Percentiles rank a stretch among this genome's conserved stretches.
phyloP scores from a whole-genome alignment of 495 filamentous ascomycete genomes.

The Aspergillus saccharolyticus region DNA sequence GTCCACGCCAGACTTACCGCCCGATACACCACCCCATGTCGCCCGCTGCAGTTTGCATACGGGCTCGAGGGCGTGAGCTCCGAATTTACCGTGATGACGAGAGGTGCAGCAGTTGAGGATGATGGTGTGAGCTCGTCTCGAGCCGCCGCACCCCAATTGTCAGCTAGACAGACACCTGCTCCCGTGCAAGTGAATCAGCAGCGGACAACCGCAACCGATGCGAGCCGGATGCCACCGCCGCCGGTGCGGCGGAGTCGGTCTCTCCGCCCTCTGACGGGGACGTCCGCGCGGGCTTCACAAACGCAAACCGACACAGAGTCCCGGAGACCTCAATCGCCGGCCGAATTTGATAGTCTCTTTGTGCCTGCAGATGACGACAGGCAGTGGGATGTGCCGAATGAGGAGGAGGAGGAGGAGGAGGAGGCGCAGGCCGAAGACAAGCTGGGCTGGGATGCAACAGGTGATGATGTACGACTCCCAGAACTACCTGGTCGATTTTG shows the following conservation, averaged over 20 bases:
- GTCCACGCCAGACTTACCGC: conserved; percentile 65
- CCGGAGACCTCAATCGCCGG: conserved; percentile 54
- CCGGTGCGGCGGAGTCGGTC: conserved; percentile 22
- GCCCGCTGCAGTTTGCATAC: conserved; percentile 81
- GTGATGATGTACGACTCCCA: conserved; percentile 33
- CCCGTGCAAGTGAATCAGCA: conserved; percentile 16
- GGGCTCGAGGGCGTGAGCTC: conserved; percentile 66
- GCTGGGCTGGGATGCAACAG: conserved; percentile 77
- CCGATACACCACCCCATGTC: conserved; percentile 72
- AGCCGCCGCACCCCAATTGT: conserved; percentile 29
- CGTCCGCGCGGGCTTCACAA: conserved; percentile 20
- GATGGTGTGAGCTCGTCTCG: conserved; percentile 31
- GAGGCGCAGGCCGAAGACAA: conserved; percentile 60
- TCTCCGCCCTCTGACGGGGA: conserved; percentile 35
- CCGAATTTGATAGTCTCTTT: conserved; percentile 71
- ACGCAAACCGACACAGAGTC: conserved; percentile 22
- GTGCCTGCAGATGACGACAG: conserved; percentile 68
- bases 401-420: conserved; percentile 56
- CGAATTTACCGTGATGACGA: conserved; percentile 93
- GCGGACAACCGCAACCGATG: conserved; percentile 5
- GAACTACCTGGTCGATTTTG: conserved; percentile 4
- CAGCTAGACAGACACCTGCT: conserved; percentile 30
- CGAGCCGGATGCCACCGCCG: conserved; percentile 21
- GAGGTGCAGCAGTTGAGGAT: conserved; percentile 62
- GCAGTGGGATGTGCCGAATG: conserved; percentile 75